Evolutionary conservation across 1,284 basidiomycete species (phyloP).

Genomic region (Cryptococcus sp.): DNA sequence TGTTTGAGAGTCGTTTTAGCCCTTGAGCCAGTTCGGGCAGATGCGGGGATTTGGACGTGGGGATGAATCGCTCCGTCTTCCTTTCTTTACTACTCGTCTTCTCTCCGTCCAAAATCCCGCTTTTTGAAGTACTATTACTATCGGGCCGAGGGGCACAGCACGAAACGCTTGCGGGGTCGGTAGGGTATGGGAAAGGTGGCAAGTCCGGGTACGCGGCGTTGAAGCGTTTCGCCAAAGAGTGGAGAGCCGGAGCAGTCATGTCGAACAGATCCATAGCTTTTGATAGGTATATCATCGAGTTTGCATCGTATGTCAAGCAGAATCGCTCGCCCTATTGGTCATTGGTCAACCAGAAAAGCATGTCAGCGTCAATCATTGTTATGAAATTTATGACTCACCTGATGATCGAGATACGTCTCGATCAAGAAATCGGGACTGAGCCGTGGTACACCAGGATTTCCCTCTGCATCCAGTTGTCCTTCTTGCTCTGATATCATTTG

Average conservation of each 20-base stretch:
- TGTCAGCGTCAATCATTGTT: not conserved
- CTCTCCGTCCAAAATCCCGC: not conserved
- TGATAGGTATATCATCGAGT: constrained; percentile 95
- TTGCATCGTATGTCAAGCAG: constrained; percentile 98
- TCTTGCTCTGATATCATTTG: constrained; percentile 51
- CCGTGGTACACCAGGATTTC: constrained; percentile 58
- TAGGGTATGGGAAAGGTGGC: constrained; percentile 49
- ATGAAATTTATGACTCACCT: constrained; percentile 56
- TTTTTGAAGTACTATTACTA: constrained; percentile 25
- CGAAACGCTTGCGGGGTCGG: constrained; percentile 36
- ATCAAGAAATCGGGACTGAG: constrained; percentile 97
- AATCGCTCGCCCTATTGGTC: constrained; percentile 77
- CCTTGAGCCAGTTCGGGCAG: constrained; percentile 81
- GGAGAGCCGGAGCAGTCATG: constrained; percentile 78
- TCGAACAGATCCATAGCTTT: constrained; percentile 99
- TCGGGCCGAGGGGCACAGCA: constrained; percentile 21
- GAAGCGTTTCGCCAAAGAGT: constrained; percentile 60
- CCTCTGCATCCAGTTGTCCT: constrained; percentile 23
- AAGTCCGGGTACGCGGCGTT: constrained; percentile 40
- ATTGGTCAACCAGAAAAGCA: too few relatives aligned
- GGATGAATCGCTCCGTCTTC: constrained; percentile 55
- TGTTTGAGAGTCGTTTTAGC: constrained; percentile 71
- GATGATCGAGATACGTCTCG: constrained; percentile 98
- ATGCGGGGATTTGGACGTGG: constrained; percentile 64
- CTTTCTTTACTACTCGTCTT: constrained; percentile 19